Conservation (phyloP, 164 flowering plant species). For the Macadamia tetraphylla region DNA sequence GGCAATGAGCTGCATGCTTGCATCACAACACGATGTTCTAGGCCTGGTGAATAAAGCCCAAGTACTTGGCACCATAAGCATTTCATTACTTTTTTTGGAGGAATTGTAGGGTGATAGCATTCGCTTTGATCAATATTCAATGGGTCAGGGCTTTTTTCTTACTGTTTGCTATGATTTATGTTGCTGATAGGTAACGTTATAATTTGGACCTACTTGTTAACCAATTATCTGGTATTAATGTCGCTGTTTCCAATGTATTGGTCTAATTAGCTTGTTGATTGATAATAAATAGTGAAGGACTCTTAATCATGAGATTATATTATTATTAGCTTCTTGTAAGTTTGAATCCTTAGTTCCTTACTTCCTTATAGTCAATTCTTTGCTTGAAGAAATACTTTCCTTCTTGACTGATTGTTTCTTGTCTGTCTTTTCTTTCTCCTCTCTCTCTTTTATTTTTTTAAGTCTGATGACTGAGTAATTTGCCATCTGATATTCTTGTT, state of each 20-base stretch:
- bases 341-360: neutral
- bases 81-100: neutral
- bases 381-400: neutral
- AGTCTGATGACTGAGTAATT: neutral
- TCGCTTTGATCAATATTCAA: no score
- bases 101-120: neutral
- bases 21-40: no score
- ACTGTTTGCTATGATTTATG: no score
- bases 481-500: slow-evolving; percentile 3
- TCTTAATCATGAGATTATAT: neutral
- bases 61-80: neutral
- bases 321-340: neutral
- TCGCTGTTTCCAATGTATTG: neutral
- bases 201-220: neutral
- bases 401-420: no score
- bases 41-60: no score
- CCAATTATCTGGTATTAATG: neutral
- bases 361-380: neutral
- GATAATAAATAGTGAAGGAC: neutral
- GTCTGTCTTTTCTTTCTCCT: no score
- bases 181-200: no score
- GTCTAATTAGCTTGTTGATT: neutral
- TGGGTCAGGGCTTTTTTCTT: no score
- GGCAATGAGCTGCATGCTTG: no score
- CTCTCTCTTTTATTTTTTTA: no score